A percentile compares a stretch with the other conserved stretches of the same genome.
These are phyloP conservation scores for Camelina sativa DNA, from an alignment of 345 rosid species.

Conservation along the genomic window DNA sequence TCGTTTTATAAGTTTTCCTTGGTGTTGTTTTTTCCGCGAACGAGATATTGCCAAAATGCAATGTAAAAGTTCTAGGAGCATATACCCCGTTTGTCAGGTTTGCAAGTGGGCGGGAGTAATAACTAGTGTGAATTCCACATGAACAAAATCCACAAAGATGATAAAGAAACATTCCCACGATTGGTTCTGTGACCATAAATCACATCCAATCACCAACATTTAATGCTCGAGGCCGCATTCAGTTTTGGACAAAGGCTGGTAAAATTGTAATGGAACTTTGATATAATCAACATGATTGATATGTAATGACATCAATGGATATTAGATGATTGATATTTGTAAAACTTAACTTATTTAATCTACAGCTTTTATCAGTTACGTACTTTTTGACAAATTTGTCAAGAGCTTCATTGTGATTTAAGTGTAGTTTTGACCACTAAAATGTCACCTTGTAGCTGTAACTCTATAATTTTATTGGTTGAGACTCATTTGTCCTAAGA, in stretches of 20 bases:
- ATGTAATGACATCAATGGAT: background rate
- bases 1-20: background rate
- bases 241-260: background rate
- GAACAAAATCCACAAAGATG: background rate
- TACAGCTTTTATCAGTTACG: background rate
- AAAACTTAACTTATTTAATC: background rate
- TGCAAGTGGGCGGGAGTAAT: background rate
- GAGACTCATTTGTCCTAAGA: slow-evolving; percentile 24
- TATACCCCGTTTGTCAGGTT: background rate
- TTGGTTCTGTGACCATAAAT: slow-evolving; percentile 15
- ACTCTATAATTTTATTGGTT: slow-evolving; percentile 16
- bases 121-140: background rate
- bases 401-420: slow-evolving; percentile 10
- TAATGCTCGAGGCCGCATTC: slow-evolving; percentile 3
- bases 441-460: slow-evolving; percentile 28
- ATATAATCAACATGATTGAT: background rate
- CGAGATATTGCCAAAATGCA: background rate
- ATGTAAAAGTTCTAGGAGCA: background rate
- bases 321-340: background rate
- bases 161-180: slow-evolving; percentile 2
- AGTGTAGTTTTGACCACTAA: slow-evolving; percentile 22
- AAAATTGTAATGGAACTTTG: background rate
- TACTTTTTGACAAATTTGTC: background rate
- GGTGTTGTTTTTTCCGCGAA: slow-evolving; percentile 21
- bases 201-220: slow-evolving; percentile 22